A percentile compares a stretch with the other conserved stretches of the same genome.
Evolutionary conservation across 1,284 basidiomycete species (phyloP).

Genomic region (Bjerkandera adusta): DNA sequence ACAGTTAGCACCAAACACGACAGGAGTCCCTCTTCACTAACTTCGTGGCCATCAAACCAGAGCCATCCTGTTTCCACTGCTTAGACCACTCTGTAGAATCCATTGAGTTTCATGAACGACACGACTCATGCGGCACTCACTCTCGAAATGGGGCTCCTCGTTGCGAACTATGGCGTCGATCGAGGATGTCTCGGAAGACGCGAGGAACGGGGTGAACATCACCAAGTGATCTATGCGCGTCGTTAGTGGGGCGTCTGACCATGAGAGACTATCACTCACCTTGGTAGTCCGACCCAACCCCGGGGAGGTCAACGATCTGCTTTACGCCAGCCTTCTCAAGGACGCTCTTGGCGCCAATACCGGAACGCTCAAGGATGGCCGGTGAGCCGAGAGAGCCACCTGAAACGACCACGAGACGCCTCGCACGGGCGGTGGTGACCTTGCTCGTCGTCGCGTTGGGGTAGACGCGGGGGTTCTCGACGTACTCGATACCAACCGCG

Average conservation of each 20-base stretch:
- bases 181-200: slow-evolving; percentile 19
- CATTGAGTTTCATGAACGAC: background rate
- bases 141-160: slow-evolving; percentile 10
- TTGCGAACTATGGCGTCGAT: slow-evolving; percentile 18
- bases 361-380: slow-evolving; percentile 20
- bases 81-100: slow-evolving; percentile 32
- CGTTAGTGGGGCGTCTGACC: background rate
- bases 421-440: slow-evolving; percentile 32
- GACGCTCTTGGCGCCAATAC: slow-evolving; percentile 18
- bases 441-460: slow-evolving; percentile 20
- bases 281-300: slow-evolving; percentile 15
- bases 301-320: slow-evolving; percentile 19
- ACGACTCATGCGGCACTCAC: slow-evolving; percentile 8
- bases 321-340: slow-evolving; percentile 17
- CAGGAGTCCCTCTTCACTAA: slow-evolving; percentile 23
- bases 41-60: slow-evolving; percentile 48
- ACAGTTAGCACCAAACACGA: background rate
- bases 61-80: slow-evolving; percentile 41
- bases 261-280: slow-evolving; percentile 1
- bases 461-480: slow-evolving; percentile 5
- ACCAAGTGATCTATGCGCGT: slow-evolving; percentile 19
- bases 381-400: slow-evolving; percentile 15
- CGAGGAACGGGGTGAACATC: slow-evolving; percentile 15
- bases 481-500: slow-evolving; percentile 14
- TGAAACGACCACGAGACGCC: slow-evolving; percentile 41